A percentile compares a stretch with the other conserved stretches of the same genome.
These are phyloP conservation scores for Phytophthora multivora DNA, from an alignment of 352 stramenopile genomes.

Conservation along the genomic window DNA sequence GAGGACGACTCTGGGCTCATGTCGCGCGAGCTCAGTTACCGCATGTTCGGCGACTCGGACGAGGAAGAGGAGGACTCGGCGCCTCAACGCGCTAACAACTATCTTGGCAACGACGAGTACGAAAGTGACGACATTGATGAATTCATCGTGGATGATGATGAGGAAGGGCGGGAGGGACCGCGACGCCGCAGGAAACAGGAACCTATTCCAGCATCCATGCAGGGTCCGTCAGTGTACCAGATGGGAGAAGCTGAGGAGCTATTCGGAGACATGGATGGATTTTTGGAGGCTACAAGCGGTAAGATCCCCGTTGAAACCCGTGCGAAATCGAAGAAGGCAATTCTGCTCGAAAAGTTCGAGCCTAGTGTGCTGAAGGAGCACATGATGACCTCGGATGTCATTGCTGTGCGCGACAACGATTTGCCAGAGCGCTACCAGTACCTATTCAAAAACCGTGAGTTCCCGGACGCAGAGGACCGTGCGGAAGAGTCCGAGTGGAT, in stretches of 20 bases:
- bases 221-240: constrained; percentile 89
- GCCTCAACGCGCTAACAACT: constrained; percentile 72
- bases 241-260: constrained; percentile 91
- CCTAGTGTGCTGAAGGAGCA: constrained; percentile 87
- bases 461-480: constrained; percentile 84
- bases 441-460: constrained; percentile 70
- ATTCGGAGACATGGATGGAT: constrained; percentile 90
- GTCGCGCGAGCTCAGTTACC: constrained; percentile 86
- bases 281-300: constrained; percentile 80
- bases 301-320: constrained; percentile 33
- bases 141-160: constrained; percentile 91
- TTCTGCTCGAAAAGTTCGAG: constrained; percentile 89
- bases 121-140: constrained; percentile 91
- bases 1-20: constrained; percentile 80
- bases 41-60: constrained; percentile 90
- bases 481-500: constrained; percentile 91
- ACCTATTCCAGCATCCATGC: constrained; percentile 73
- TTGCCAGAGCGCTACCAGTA: constrained; percentile 82
- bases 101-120: constrained; percentile 87
- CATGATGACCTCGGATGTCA: constrained; percentile 89
- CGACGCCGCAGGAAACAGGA: constrained; percentile 81
- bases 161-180: constrained; percentile 81
- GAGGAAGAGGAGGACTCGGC: constrained; percentile 86
- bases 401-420: constrained; percentile 82
- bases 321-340: constrained; percentile 80